Evolutionary conservation across 2,329 filamentous ascomycete species (phyloP), one percentile per base, ranked within the genome.

Genomic region (Geosmithia flava): DNA sequence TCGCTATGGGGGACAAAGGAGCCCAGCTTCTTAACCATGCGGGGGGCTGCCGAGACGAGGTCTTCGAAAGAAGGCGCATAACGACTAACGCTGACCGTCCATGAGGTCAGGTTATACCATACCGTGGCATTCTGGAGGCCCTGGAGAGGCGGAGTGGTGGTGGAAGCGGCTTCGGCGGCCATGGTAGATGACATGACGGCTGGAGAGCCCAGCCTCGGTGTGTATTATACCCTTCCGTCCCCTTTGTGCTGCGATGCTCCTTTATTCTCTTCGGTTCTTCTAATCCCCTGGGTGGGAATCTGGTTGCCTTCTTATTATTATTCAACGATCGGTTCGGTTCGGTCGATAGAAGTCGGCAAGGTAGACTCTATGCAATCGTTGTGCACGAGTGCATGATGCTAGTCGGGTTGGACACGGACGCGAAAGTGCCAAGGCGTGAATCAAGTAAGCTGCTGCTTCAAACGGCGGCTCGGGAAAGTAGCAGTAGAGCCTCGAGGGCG

Each of bases 1-100:
- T 85, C 81, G 13, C 76, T 70, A 33, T 77, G 64, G 37, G 75
- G 68, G 49, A 80, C 72, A 55, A 83, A 76, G n/a, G 76, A 78
- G 46, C 82, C 79, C 39, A 84, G 71, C 60, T 78, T 82, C 63
- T 76, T 80, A 30, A 86, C 74, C 59, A 89, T 80, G 50, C 85
- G 75, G 46, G 85, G 85, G 3, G 85, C 76, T 17, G 78, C 83
- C 62, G 79, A 72, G 53, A 87, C 72, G 45, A 90, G 67, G 57
- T 87, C 83, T 60, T 78, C 80, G 17, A 85, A 65, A 11, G 81
- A 81, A 2, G 83, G 82, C 44, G 76, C 70, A 62, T 78, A 75
- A 54, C 73, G 72, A 42, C 77, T 74, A 51, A 78, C 67, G 62
- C 80, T 79, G 51, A 75, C 70, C 5, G 48, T 66, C 62, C 39